Evolutionary conservation across 257 asterid species (phyloP), one percentile per base, ranked within the genome.

Genomic region (Anisodus tanguticus): DNA sequence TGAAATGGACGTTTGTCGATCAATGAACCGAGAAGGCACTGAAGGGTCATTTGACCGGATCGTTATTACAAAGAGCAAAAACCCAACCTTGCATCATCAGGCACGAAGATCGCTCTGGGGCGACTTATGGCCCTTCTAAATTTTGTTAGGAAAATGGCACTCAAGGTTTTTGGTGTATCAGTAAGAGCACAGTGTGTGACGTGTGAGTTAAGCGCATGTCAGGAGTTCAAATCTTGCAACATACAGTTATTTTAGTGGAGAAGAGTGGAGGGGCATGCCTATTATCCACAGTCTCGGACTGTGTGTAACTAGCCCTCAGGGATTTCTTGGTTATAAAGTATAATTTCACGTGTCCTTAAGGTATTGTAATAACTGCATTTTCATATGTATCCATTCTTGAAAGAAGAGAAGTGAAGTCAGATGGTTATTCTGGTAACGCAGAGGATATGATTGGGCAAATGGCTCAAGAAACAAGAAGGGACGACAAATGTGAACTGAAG

Each of bases 61-160:
- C 19, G 92, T 93, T 41, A 67, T 93, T 41, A 92, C 97, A 0
- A 89, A 96, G 70, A 90, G 93, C 31, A 86, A 89, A 86, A 93
- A 88, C 84, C 98, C 98, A 2, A 80, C 87, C 8, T 71, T 96
- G 90, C 99, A 96, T 84, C 98, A 86, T 83, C 99, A 96, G 83
- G 98, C 98, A 17, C 88, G 95, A 11, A 85, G 95, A 83, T 94
- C 98, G 0, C 85, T 93, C 13, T 95, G 99, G 98, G 99, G 98
- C 1, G 99, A 95, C 89, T 81, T 95, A 82, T 95, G 98, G 99
- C 99, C 99, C 49, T n/a, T 62, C 60, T 60, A 81, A 19, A 59
- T 62, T 81, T 81, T 12, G 76, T 81, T 45, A 10, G 68, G 49
- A 74, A 49, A 22, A 49, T 19, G 80, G 80, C 58, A 19, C 41